phyloP scores from a whole-genome alignment of 1,284 basidiomycete species.

The Rhodotorula sp. region DNA sequence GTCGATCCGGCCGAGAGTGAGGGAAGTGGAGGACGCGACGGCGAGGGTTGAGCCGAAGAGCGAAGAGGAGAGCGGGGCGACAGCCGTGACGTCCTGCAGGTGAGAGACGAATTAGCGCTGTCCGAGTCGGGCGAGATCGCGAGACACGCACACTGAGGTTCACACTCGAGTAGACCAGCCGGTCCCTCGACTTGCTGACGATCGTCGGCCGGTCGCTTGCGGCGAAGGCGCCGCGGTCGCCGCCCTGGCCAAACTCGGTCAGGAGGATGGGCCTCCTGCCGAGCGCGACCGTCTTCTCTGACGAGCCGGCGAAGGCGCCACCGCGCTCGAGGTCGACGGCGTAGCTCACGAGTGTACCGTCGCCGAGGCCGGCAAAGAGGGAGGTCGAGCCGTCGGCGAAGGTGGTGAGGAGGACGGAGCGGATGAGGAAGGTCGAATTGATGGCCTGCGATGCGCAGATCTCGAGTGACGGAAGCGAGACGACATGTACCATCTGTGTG shows the following conservation, averaged over 20 bases:
- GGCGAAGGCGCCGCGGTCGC: slow-evolving; percentile 43
- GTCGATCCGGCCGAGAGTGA: slow-evolving; percentile 47
- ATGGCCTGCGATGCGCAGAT: slow-evolving; percentile 45
- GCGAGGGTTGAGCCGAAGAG: slow-evolving; percentile 20
- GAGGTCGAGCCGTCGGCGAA: slow-evolving; percentile 53
- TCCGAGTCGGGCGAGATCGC: too few relatives aligned
- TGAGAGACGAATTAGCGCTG: neutral
- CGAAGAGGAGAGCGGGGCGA: slow-evolving; percentile 35
- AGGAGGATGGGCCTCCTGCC: slow-evolving; percentile 69
- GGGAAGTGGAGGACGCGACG: slow-evolving; percentile 35
- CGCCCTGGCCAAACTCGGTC: slow-evolving; percentile 48
- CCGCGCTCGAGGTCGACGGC: slow-evolving; percentile 51
- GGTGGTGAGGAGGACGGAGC: slow-evolving; percentile 63
- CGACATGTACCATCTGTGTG: slow-evolving; percentile 64
- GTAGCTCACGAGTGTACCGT: slow-evolving; percentile 74
- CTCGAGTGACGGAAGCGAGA: slow-evolving; percentile 56
- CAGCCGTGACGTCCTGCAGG: slow-evolving; percentile 41
- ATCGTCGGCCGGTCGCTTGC: slow-evolving; percentile 48
- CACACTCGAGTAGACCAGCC: slow-evolving; percentile 47
- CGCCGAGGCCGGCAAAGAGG: slow-evolving; percentile 73
- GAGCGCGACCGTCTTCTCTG: slow-evolving; percentile 62
- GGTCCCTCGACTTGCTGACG: slow-evolving; percentile 43
- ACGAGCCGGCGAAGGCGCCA: slow-evolving; percentile 49
- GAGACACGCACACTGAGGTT: slow-evolving; percentile 37
- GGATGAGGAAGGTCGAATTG: slow-evolving; percentile 62